Evolutionary conservation across 2,329 filamentous ascomycete genomes (phyloP), one percentile per base, ranked within the genome.

Genomic region (Hypomyces rosellus): DNA sequence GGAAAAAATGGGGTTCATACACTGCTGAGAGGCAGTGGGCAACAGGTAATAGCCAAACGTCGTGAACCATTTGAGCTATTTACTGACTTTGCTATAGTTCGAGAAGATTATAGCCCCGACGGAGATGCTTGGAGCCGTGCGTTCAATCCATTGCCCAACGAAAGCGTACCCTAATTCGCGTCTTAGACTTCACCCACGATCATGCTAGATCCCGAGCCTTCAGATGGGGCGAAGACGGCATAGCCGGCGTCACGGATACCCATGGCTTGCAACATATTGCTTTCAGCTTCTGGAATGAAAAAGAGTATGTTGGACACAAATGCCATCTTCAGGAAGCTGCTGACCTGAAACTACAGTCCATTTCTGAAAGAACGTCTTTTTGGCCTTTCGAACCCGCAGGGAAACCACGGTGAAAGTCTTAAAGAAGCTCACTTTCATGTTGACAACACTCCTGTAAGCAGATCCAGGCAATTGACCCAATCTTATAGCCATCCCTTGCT

Each of bases 1-100:
- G 92, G 92, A 97, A 97, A 81, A 89, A 86, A 82, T 96, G 91
- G 90, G 92, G 92, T 49, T 86, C 91, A 20, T 97, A 96, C 65
- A 85, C 95, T 61, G 84, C 91, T 49, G 92, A 97, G 74, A 79
- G 91, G 65, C 91, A 96, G 74, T 96, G 92, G 92, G 90, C 91
- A 51, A 96, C 90, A 59, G 90, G 88, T 87, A 73, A 65, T 80
- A 3, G 15, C 13, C 16, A 41, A 41, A 20, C 5, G 15, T 8
- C 38, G 9, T 38, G 5, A 12, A 41, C 15, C 62, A 51, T 53
- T 52, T 15, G 47, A 45, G 14, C 5, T 7, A 34, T 16, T 45
- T 20, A 57, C 64, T 68, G 52, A 63, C 56, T 40, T 12, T 53
- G 34, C 13, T n/a, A 16, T 45, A 67, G 89, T 95, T 54, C 82